Conservation (phyloP, 306 rosid species). For the Castanea sativa region DNA sequence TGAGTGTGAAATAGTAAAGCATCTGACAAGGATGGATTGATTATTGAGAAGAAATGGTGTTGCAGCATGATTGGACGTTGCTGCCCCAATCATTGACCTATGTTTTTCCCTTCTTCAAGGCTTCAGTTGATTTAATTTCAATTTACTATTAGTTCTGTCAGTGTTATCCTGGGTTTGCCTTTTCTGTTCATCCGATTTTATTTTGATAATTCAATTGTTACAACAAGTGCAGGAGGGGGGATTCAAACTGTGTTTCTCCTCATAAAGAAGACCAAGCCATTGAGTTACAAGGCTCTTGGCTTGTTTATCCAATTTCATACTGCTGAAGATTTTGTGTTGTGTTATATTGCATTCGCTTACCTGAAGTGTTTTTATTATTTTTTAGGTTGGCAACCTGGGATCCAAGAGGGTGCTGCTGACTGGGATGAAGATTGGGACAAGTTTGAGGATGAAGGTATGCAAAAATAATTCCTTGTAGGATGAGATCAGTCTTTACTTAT, state of each 20-base stretch:
- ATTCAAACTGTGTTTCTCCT: no score
- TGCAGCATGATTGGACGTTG: neutral
- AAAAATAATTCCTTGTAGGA: slow-evolving; percentile 13
- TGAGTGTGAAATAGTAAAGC: neutral
- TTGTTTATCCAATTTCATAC: neutral
- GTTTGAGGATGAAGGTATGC: slow-evolving; percentile 89
- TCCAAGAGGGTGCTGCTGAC: slow-evolving; percentile 89
- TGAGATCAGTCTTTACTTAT: neutral
- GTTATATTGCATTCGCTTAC: neutral
- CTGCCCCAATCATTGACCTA: neutral
- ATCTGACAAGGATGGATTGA: neutral
- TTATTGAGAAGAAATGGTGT: neutral
- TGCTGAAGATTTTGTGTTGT: neutral
- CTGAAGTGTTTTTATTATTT: slow-evolving; percentile 18
- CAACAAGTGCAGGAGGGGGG: no score
- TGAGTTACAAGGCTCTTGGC: no score
- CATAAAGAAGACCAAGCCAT: no score
- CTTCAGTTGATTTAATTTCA: neutral
- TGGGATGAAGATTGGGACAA: slow-evolving; percentile 99
- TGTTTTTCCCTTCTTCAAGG: neutral
- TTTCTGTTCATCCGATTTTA: neutral
- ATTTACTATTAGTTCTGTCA: neutral
- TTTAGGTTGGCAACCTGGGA: slow-evolving; percentile 94
- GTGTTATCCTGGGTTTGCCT: slow-evolving; percentile 11
- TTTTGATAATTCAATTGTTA: no score